Percentiles rank a stretch among this genome's conserved stretches.
Conservation (phyloP, 371 early-diverging fungal species). For the Mycotypha africana region DNA sequence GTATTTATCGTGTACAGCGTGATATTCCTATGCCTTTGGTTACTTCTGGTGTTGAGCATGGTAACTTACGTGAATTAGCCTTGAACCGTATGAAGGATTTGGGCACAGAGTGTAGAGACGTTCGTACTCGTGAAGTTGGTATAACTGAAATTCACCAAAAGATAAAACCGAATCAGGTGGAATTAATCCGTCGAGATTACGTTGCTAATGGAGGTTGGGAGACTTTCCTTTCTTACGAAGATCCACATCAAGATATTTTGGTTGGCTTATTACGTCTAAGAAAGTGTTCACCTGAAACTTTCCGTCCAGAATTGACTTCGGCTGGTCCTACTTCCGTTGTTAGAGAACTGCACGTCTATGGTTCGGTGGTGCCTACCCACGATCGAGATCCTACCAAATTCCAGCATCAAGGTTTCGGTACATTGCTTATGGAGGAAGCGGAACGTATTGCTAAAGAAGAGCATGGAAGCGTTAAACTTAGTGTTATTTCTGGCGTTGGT, state of each 20-base stretch:
- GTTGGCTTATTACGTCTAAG: conserved; percentile 97
- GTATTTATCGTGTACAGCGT: conserved; percentile 99
- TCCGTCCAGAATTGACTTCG: conserved; percentile 87
- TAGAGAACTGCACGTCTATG: conserved; percentile 99
- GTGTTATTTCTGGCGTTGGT: conserved; percentile 99
- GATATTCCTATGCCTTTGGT: conserved; percentile 99
- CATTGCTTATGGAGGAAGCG: conserved; percentile 98
- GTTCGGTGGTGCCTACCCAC: conserved; percentile 96
- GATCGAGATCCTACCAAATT: conserved; percentile 96
- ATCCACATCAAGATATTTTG: conserved; percentile 97
- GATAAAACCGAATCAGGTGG: conserved; percentile 92
- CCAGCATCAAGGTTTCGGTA: conserved; percentile 99
- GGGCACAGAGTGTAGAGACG: conserved; percentile 97
- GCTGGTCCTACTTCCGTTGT: conserved; percentile 89
- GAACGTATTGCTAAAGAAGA: conserved; percentile 99
- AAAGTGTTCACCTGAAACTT: conserved; percentile 90
- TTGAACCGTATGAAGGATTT: conserved; percentile 97
- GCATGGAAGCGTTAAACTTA: conserved; percentile 94
- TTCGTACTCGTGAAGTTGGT: conserved; percentile 99
- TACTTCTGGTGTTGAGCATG: conserved; percentile 99
- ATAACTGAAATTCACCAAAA: conserved; percentile 98
- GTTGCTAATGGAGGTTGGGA: conserved; percentile 99
- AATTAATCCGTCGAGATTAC: conserved; percentile 98
- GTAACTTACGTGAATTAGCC: conserved; percentile 98
- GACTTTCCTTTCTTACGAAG: conserved; percentile 99